These are phyloP conservation scores for Ganoderma sinense DNA, from an alignment of 1,284 basidiomycete genomes.

Conservation along the genomic window DNA sequence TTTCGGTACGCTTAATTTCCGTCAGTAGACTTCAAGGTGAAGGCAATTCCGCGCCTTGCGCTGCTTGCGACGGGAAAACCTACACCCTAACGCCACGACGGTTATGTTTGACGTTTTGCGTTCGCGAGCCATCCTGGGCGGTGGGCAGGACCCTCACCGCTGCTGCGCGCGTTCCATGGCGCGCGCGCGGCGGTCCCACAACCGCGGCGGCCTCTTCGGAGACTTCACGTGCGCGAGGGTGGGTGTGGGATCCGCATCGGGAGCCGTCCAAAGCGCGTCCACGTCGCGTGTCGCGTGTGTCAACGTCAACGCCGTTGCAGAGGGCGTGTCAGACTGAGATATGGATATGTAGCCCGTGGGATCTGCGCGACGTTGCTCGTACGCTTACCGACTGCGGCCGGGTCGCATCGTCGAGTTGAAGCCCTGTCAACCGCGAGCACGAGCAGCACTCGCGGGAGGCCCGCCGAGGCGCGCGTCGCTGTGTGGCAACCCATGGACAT, in stretches of 20 bases:
- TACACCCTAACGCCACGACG: conserved; percentile 32
- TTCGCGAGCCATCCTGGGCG: conserved; percentile 3
- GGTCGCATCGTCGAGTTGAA: background rate
- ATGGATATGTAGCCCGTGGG: conserved; percentile 16
- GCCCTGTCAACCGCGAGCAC: background rate
- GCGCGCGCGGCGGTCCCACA: conserved; percentile 11
- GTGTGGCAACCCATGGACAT: background rate
- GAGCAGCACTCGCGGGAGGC: background rate
- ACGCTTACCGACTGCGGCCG: conserved; percentile 11
- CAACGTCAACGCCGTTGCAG: conserved; percentile 3
- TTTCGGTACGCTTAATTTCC: conserved; percentile 27
- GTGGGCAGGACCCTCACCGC: background rate
- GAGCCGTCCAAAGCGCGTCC: conserved; percentile 18
- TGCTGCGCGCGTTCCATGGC: conserved; percentile 8
- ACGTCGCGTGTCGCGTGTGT: conserved; percentile 11
- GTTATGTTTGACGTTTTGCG: conserved; percentile 18
- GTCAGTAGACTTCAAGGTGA: conserved; percentile 21
- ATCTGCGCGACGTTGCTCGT: conserved; percentile 14
- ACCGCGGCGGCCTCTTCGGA: conserved; percentile 20
- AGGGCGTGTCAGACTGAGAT: conserved; percentile 8
- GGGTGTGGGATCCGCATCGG: conserved; percentile 24
- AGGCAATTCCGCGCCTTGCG: conserved; percentile 18
- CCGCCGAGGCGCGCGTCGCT: background rate
- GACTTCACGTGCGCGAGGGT: conserved; percentile 11
- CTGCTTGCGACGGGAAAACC: conserved; percentile 9